Conservation (phyloP, 2,329 filamentous ascomycete species). For the Ophiostoma ips region DNA sequence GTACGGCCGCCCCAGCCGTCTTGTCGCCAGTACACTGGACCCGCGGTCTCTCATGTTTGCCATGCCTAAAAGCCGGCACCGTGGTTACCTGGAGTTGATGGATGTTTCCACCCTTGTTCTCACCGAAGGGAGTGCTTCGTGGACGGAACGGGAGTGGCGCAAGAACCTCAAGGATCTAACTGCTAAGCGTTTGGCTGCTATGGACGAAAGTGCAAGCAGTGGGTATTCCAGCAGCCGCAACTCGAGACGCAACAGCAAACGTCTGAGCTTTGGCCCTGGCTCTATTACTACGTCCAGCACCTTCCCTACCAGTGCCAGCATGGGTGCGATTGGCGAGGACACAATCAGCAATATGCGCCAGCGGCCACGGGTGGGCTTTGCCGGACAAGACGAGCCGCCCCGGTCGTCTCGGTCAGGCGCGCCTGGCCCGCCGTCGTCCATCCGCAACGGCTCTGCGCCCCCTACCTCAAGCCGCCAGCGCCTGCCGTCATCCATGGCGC, state of each 20-base stretch:
- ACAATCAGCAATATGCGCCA: neutral
- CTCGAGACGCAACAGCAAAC: constrained; percentile 44
- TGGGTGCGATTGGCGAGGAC: constrained; percentile 9
- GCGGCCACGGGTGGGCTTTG: constrained; percentile 38
- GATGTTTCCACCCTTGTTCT: constrained; percentile 74
- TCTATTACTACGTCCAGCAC: constrained; percentile 3
- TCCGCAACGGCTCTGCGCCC: constrained; percentile 37
- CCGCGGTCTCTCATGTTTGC: constrained; percentile 92
- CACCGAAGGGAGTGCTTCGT: constrained; percentile 58
- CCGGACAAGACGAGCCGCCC: constrained; percentile 34
- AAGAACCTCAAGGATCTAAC: constrained; percentile 80
- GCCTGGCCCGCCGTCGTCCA: constrained; percentile 24
- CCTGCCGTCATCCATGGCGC: constrained; percentile 21
- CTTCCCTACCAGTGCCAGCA: constrained; percentile 11
- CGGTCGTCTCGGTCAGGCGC: constrained; percentile 40
- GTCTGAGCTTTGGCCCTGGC: constrained; percentile 36
- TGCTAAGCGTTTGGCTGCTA: constrained; percentile 57
- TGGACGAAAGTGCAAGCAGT: constrained; percentile 32
- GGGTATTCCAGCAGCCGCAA: constrained; percentile 32
- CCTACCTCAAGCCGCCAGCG: constrained; percentile 27
- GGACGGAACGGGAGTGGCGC: constrained; percentile 84
- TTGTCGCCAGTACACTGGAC: constrained; percentile 80
- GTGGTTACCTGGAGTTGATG: constrained; percentile 79
- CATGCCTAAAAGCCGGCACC: constrained; percentile 77
- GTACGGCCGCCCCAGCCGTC: constrained; percentile 75